Base-by-base conservation (phyloP, 2,329 filamentous ascomycete genomes). In the Monilinia fructicola region DNA sequence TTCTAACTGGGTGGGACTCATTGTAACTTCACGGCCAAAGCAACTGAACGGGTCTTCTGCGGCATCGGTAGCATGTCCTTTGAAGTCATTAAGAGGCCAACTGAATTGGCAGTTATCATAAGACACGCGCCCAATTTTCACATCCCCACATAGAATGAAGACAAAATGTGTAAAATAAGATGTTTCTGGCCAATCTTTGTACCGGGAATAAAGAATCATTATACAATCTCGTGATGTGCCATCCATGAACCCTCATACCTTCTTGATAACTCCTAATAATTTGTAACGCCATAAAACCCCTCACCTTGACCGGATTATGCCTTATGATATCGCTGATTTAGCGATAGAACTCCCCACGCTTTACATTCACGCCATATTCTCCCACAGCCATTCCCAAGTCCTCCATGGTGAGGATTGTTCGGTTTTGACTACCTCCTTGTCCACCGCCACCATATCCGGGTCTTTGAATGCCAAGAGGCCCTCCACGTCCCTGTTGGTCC, bases 341-440 rank as follows among this genome's bases (percentile, higher is more conserved):
- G 74, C 93, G 85, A 78, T 99, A 99, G 77, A 98, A 99, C 81
- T 99, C 95, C 76, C 94, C 93, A 71, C 95, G 85, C 86, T 97
- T 98, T 64, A 98, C 91, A 77, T 97, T 99, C 63, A 99, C 93
- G 1, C 95, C 95, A 77, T 98, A 99, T 82, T 99, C 95, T 42
- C 91, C 91, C 40, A 98, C 94, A 1, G 95, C 95, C 93, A 98
- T 98, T 21, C 95, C 95, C 74, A 99, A 79, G 78, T 99, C 95
- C 80, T 99, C 95, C 95, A 99, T 98, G 0, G 95, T 98, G 69
- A 99, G 83, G 65, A 99, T 94, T 23, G 95, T 97, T 70, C 93
- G 85, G 70, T 96, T 96, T 80, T 96, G 92, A 65, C 88, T 91
- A 1, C 92, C 91, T 38, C 93, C 93, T 74, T 93, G 91, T 0